Conservation (phyloP, 495 filamentous ascomycete species). For the Letharia lupina region DNA sequence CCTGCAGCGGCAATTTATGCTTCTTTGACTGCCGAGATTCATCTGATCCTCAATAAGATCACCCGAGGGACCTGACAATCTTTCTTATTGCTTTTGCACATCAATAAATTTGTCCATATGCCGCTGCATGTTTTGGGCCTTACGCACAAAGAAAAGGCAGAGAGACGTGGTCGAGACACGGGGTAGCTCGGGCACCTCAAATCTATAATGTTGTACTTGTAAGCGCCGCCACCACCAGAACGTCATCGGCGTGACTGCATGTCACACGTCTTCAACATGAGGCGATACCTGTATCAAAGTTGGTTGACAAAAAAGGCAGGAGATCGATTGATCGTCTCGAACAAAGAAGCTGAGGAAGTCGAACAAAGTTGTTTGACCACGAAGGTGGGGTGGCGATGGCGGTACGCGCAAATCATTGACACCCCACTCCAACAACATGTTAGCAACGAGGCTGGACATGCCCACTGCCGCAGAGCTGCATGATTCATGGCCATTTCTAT, state of each 20-base stretch:
- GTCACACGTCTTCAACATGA: neutral
- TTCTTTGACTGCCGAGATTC: neutral
- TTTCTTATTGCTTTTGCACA: too few relatives aligned
- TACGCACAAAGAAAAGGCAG: neutral
- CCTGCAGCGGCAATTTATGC: conserved; percentile 1
- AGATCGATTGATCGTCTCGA: neutral
- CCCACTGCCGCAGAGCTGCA: neutral
- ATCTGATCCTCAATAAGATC: neutral
- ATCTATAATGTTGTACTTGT: neutral
- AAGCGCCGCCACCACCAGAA: neutral
- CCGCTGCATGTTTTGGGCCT: neutral
- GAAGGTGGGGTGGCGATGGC: neutral
- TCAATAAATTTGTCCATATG: too few relatives aligned
- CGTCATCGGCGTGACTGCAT: neutral
- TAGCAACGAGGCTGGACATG: neutral
- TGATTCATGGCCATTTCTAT: neutral
- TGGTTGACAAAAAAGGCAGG: neutral
- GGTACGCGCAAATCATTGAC: neutral
- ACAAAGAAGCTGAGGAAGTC: conserved; percentile 1
- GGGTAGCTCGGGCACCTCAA: neutral
- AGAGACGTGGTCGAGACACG: neutral
- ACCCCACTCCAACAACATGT: neutral
- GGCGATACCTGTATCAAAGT: neutral
- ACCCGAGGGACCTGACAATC: neutral
- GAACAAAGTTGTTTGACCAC: neutral